Evolutionary conservation across 148 eudicot species (phyloP), one percentile per base, ranked within the genome.

Genomic region (Dianthus caryophyllus): DNA sequence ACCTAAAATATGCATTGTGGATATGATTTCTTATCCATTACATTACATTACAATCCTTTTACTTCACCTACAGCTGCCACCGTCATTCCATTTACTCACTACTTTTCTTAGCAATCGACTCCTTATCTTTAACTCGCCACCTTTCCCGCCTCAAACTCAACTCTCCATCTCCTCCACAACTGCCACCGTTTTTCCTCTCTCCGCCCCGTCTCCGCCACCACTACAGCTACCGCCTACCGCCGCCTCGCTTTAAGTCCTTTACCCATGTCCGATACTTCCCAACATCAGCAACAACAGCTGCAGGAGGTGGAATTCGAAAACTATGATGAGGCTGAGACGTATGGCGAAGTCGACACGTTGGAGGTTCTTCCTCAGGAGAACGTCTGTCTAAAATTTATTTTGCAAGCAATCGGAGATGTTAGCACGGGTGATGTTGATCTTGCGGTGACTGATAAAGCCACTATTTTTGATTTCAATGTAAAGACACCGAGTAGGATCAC

Each of bases 331-430:
- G 92, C 84, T 38, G 98, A 94, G 56, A 60, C 87, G 6, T 94
- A 94, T 71, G 99, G 97, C 27, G 93, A 94, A 31, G 99, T 94
- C 30, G 75, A 73, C n/a, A n/a, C n/a, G n/a, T n/a, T n/a, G n/a
- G n/a, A n/a, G n/a, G n/a, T n/a, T n/a, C n/a, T n/a, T n/a, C n/a
- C n/a, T n/a, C n/a, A n/a, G n/a, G n/a, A n/a, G n/a, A n/a, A n/a
- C n/a, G n/a, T n/a, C n/a, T n/a, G n/a, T n/a, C n/a, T n/a, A n/a
- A n/a, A n/a, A n/a, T n/a, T n/a, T n/a, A n/a, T n/a, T n/a, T n/a
- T n/a, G n/a, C n/a, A n/a, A n/a, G n/a, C n/a, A n/a, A n/a, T n/a
- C n/a, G n/a, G n/a, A n/a, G n/a, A n/a, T n/a, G n/a, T n/a, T n/a
- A n/a, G n/a, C n/a, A n/a, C n/a, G n/a, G n/a, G n/a, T n/a, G n/a